These are phyloP conservation scores for Quercus parvula DNA, from an alignment of 306 rosid genomes.

Conservation along the genomic window DNA sequence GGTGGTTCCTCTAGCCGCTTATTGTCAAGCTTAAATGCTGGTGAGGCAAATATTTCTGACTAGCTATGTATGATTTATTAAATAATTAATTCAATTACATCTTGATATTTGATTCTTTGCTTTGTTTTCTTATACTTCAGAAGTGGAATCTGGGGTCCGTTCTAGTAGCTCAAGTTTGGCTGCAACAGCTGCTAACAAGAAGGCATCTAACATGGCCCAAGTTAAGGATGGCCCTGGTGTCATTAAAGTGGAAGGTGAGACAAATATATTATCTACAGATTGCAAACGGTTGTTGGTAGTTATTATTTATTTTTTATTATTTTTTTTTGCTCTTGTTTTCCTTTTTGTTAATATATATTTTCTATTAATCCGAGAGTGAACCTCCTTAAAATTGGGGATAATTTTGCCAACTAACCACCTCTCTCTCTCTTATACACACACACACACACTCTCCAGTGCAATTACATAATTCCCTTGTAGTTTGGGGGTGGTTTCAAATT, in stretches of 20 bases:
- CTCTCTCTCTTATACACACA: too few relatives aligned
- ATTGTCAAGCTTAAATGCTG: conserved; percentile 60
- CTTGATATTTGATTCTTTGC: conserved; percentile 20
- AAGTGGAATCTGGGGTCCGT: conserved; percentile 49
- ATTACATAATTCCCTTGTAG: too few relatives aligned
- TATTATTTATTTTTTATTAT: neutral
- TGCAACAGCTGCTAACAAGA: conserved; percentile 49
- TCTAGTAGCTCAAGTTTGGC: conserved; percentile 36
- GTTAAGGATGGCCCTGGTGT: conserved; percentile 64
- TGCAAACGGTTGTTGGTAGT: neutral
- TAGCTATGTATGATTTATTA: neutral
- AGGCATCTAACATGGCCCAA: conserved; percentile 54
- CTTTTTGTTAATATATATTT: neutral
- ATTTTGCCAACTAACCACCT: too few relatives aligned
- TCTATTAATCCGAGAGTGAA: neutral
- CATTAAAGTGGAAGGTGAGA: conserved; percentile 74
- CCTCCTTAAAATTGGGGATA: too few relatives aligned
- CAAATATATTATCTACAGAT: conserved; percentile 9
- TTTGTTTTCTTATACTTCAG: conserved; percentile 37
- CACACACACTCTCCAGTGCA: too few relatives aligned
- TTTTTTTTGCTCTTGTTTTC: neutral
- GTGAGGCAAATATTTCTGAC: conserved; percentile 35
- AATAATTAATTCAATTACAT: neutral
- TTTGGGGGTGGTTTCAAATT: too few relatives aligned
- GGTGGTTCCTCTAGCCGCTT: conserved; percentile 58